A percentile compares a stretch with the other conserved stretches of the same genome.
These are phyloP conservation scores for Plasmodium vivax DNA, from an alignment of 169 alveolate genomes.

Conservation along the genomic window DNA sequence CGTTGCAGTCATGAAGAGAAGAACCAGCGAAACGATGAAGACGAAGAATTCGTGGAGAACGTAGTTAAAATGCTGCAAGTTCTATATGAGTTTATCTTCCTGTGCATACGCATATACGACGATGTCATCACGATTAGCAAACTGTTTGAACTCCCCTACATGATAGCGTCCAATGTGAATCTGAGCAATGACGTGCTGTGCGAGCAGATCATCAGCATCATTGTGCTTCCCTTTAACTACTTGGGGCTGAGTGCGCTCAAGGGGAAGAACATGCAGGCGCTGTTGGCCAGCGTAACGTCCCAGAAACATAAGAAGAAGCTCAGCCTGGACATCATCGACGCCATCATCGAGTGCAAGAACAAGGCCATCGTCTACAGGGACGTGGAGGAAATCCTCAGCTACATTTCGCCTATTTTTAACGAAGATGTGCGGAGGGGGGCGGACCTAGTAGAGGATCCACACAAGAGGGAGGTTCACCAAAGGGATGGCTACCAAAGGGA, in stretches of 20 bases:
- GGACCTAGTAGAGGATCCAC: not conserved
- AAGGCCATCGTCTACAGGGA: constrained; percentile 20
- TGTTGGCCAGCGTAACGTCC: constrained; percentile 9
- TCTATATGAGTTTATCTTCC: constrained; percentile 48
- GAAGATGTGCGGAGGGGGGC: constrained; percentile 1
- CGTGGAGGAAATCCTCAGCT: constrained; percentile 41
- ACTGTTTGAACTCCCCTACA: constrained; percentile 46
- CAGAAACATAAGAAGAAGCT: constrained; percentile 58
- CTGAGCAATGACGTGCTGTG: constrained; percentile 14
- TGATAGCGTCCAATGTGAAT: constrained; percentile 22
- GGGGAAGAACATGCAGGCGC: constrained; percentile 26
- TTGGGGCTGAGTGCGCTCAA: constrained; percentile 48
- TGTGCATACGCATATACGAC: constrained; percentile 61
- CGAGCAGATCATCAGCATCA: constrained; percentile 46
- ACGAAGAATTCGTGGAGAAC: constrained; percentile 11
- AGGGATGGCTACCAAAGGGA: not conserved
- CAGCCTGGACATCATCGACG: constrained; percentile 52
- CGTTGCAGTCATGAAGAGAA: not conserved
- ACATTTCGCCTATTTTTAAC: constrained; percentile 43
- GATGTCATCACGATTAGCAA: constrained; percentile 18
- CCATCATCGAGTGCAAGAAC: constrained; percentile 55
- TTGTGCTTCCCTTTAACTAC: constrained; percentile 52
- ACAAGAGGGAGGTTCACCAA: not conserved
- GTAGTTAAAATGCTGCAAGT: constrained; percentile 65
- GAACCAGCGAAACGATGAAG: not conserved